Conservation (phyloP, 164 flowering plant genomes). For the Hamamelis virginiana region DNA sequence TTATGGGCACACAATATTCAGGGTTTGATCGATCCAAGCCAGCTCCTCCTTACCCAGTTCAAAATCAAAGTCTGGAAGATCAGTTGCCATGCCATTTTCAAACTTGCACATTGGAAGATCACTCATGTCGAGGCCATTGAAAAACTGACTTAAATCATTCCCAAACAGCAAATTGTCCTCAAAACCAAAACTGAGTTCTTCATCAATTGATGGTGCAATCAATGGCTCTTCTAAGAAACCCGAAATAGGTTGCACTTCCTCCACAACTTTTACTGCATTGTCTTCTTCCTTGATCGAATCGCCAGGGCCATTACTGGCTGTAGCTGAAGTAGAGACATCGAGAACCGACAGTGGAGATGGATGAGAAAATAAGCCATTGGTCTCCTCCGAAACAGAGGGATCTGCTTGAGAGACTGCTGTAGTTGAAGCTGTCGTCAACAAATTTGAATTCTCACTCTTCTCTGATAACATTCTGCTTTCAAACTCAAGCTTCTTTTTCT, state of each 20-base stretch:
- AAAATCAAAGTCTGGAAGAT: constrained; percentile 8
- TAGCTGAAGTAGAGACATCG: constrained; percentile 11
- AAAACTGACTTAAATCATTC: neutral
- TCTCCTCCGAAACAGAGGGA: neutral
- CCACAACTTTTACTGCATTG: neutral
- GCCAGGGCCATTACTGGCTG: neutral
- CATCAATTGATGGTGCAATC: neutral
- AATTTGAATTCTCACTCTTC: neutral
- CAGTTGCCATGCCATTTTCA: neutral
- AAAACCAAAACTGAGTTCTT: neutral
- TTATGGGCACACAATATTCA: constrained; percentile 6
- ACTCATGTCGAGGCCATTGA: constrained; percentile 1
- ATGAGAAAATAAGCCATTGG: neutral
- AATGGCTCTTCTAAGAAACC: constrained; percentile 4
- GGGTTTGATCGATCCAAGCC: constrained; percentile 13
- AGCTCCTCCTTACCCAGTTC: constrained; percentile 5
- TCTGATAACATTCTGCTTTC: constrained; percentile 1
- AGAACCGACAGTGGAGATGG: constrained; percentile 34
- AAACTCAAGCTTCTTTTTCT: constrained; percentile 24
- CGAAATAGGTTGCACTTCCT: neutral
- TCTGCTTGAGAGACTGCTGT: neutral
- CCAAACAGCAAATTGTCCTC: neutral
- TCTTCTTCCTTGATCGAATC: constrained; percentile 3
- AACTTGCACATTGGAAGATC: neutral
- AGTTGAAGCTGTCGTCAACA: neutral